Conservation (phyloP, 306 rosid species). For the Gastrolobium villosum region DNA sequence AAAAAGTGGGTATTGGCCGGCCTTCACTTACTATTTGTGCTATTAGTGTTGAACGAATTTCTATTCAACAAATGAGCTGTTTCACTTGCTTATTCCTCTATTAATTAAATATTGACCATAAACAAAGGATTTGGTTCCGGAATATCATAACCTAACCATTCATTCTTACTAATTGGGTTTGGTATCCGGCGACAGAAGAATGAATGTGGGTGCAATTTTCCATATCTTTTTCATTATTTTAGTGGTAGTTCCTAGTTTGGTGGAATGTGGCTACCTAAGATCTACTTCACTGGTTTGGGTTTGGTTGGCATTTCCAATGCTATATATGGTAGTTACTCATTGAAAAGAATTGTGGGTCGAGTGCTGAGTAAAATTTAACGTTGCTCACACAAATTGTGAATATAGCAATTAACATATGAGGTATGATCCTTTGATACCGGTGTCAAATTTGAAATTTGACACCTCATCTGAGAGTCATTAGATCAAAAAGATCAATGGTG, state of each 20-base stretch:
- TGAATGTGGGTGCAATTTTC: constrained; percentile 34
- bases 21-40: constrained; percentile 43
- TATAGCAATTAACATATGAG: background rate
- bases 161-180: constrained; percentile 34
- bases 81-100: constrained; percentile 34
- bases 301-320: constrained; percentile 42
- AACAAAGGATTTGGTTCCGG: constrained; percentile 35
- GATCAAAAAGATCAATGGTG: too few species aligned
- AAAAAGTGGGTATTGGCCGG: constrained; percentile 45
- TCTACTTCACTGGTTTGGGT: constrained; percentile 48
- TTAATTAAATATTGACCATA: constrained; percentile 33
- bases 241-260: constrained; percentile 48
- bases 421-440: too few species aligned
- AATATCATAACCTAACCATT: constrained; percentile 44
- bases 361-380: background rate
- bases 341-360: background rate
- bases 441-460: too few species aligned
- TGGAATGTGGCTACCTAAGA: constrained; percentile 49
- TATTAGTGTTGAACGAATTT: constrained; percentile 42
- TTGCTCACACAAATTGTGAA: background rate
- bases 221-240: background rate
- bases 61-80: constrained; percentile 25
- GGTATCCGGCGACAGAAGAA: constrained; percentile 35
- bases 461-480: too few species aligned
- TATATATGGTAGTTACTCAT: background rate